These are phyloP conservation scores for Thelonectria discophora DNA, from an alignment of 2,329 filamentous ascomycete genomes.

Conservation along the genomic window DNA sequence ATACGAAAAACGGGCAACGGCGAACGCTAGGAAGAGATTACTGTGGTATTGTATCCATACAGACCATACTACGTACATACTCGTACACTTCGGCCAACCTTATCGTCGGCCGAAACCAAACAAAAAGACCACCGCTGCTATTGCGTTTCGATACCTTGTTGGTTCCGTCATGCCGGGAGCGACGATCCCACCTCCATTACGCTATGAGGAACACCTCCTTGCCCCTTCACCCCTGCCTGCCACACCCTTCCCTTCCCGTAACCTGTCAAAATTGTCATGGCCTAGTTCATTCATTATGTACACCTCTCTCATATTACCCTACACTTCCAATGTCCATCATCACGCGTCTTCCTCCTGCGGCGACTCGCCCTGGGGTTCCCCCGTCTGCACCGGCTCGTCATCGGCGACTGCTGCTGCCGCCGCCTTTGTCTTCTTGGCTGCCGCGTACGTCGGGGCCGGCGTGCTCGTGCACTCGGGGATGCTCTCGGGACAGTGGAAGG, in stretches of 20 bases:
- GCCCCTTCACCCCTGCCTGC: neutral
- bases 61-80: no score
- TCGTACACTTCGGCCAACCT: constrained; percentile 13
- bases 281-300: no score
- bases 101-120: constrained; percentile 1
- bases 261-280: no score
- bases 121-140: neutral
- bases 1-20: constrained; percentile 8
- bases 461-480: constrained; percentile 2
- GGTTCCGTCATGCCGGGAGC: constrained; percentile 1
- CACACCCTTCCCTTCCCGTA: no score
- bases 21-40: neutral
- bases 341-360: no score
- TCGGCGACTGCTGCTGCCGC: no score
- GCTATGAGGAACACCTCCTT: no score
- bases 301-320: no score
- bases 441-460: neutral
- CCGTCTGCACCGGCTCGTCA: no score
- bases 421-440: no score
- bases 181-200: neutral
- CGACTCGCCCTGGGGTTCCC: no score
- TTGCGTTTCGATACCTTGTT: neutral
- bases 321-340: no score
- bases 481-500: neutral
- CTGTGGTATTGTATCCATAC: neutral